phyloP scores from a whole-genome alignment of 345 rosid genomes.

The Rubroshorea leprosula region DNA sequence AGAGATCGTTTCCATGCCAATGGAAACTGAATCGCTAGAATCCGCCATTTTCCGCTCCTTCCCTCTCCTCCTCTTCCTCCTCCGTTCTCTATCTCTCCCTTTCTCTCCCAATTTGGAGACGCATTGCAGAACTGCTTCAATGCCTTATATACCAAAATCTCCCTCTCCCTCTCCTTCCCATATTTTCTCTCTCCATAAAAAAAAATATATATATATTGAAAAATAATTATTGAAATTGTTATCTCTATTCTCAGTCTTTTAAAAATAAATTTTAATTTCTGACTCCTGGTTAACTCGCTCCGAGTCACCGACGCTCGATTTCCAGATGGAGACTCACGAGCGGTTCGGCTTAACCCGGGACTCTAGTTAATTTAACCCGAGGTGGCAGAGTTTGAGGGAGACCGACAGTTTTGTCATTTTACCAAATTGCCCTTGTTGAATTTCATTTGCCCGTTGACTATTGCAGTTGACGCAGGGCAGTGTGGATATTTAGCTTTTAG shows the following conservation, averaged over 20 bases:
- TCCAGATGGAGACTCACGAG: too few relatives aligned
- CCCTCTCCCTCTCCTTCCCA: conserved; percentile 18
- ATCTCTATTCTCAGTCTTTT: too few relatives aligned
- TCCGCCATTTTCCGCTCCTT: conserved; percentile 71
- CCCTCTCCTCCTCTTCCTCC: too few relatives aligned
- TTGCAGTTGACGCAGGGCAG: too few relatives aligned
- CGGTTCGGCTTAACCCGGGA: too few relatives aligned
- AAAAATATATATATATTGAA: not conserved
- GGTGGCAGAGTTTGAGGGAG: too few relatives aligned
- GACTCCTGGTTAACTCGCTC: conserved; percentile 37
- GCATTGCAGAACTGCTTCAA: conserved; percentile 22
- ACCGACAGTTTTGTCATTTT: too few relatives aligned
- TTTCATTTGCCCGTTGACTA: too few relatives aligned
- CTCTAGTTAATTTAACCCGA: too few relatives aligned
- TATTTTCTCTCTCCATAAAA: conserved; percentile 15
- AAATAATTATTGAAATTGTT: too few relatives aligned
- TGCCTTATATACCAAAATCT: conserved; percentile 17
- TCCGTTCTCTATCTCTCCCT: conserved; percentile 34
- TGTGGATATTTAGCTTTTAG: too few relatives aligned
- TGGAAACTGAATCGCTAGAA: conserved; percentile 86
- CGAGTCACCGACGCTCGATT: conserved; percentile 89
- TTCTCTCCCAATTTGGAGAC: conserved; percentile 20
- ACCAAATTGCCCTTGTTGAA: too few relatives aligned
- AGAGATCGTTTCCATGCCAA: conserved; percentile 70
- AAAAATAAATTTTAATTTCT: not conserved